Evolutionary conservation across 805 yeast genomes (phyloP), one percentile per base, ranked within the genome.

Genomic region (Alloascoidea africana): DNA sequence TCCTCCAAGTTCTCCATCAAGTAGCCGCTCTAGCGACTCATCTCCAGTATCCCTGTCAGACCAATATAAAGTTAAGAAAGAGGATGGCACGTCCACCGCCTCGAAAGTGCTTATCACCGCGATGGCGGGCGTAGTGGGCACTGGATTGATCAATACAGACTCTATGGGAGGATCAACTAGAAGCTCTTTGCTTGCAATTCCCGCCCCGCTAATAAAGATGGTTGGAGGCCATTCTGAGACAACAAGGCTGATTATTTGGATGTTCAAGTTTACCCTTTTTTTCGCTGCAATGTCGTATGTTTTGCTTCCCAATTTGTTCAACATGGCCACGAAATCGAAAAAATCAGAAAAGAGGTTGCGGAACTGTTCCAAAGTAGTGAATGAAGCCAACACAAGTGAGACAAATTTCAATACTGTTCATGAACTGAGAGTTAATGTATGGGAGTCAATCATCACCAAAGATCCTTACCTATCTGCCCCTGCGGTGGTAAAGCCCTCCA

Each of bases 81-180:
- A 18, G 8, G 15, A 17, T 15, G 11, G 38, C 38, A 32, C 39
- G 30, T 19, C 36, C 27, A 13, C 42, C 14, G 17, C 46, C 39
- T 44, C 54, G 38, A 56, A 55, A 40, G 43, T 48, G 18, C 43
- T 57, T 50, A 49, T 57, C 52, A 52, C 56, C 18, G 42, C 58
- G 3, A 55, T 57, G 62, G 60, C 61, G 4, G 60, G 59, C 13
- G 38, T 56, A 42, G 51, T 56, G 53, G 55, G 50, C 18, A 43
- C 56, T 13, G 51, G 53, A 2, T 42, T 52, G 39, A 37, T 51
- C 38, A 37, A 42, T 14, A 51, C 38, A 27, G 43, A 39, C 17
- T 39, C 36, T 5, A 34, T 42, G 32, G 46, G 41, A 17, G 44
- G 39, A 17, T 42, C 44, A 36, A 15, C 46, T n/a, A 52, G 48